Base-by-base conservation (phyloP, 2,329 filamentous ascomycete species). In the Colletotrichum cordylinicola region DNA sequence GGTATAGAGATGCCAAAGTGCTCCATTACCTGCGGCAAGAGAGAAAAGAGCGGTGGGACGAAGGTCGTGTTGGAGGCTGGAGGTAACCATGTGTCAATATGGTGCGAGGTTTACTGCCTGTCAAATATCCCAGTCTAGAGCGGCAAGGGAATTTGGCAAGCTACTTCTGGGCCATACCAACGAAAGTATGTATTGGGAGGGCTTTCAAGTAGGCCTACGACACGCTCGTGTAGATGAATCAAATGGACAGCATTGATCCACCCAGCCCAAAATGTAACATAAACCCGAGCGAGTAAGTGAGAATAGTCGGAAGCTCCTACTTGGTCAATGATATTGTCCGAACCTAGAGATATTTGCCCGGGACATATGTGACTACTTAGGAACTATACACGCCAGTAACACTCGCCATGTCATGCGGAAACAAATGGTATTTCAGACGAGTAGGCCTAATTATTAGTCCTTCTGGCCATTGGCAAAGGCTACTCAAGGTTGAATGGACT, bases 61-160 rank as follows among this genome's bases (percentile, higher is more conserved):
- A 98, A 85, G 96, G 96, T 29, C 90, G 96, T 79, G 96, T 98
- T 39, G 96, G 96, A 13, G 97, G 97, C 1, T 98, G 97, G 97
- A 91, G 96, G 62, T 48, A 29, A 52, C 13, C n/a, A 52, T 13
- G 21, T 21, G 12, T 52, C n/a, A 24, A 21, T 12, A n/a, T 12
- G n/a, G n/a, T 52, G 43, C n/a, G n/a, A 21, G 31, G 10, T 58
- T 24, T 9, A 58, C 21, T 29, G 55, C 24, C 13, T 24, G 5
- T 58, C 55, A 15, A 58, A 18, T 24, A 9, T 58, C 15, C 29
- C 8, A 18, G 4, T 24, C 18, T 8, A 56, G 10, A 29, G 55
- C 29, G 24, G 55, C 27, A 29, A 58, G 10, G 12, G n/a, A 16
- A 58, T 24, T 18, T 21, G 55, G 24, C 27, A 29, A 58, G 55